These are phyloP conservation scores for Cercospora janseana DNA, from an alignment of 2,329 filamentous ascomycete species.

Conservation along the genomic window DNA sequence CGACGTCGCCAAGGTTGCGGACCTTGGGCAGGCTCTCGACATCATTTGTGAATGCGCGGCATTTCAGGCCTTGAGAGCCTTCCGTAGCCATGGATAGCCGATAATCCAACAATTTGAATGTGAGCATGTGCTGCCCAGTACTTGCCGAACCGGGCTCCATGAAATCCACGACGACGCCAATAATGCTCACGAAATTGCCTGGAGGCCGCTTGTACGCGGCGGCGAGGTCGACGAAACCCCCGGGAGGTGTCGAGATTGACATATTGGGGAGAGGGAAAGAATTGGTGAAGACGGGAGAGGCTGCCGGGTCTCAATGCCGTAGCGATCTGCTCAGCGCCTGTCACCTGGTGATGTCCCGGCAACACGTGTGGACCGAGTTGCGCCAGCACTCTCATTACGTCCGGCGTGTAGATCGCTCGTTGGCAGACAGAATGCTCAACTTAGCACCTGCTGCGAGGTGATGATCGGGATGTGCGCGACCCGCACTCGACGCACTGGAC, in stretches of 20 bases:
- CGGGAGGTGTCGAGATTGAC: conserved; percentile 19
- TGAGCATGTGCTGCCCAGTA: conserved; percentile 40
- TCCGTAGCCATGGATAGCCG: conserved; percentile 19
- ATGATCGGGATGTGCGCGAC: no score
- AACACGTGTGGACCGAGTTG: no score
- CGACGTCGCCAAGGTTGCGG: conserved; percentile 57
- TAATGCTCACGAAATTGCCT: conserved; percentile 53
- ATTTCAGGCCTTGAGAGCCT: conserved; percentile 29
- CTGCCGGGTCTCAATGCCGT: no score
- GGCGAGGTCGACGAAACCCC: conserved; percentile 31
- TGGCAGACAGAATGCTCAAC: no score
- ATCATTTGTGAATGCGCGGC: conserved; percentile 62
- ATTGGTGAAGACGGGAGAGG: background rate
- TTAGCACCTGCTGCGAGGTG: no score
- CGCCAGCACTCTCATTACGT: no score
- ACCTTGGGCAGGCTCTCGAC: conserved; percentile 41
- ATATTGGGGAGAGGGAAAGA: background rate
- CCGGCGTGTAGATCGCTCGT: no score
- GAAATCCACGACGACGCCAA: conserved; percentile 69
- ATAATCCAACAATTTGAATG: conserved; percentile 43
- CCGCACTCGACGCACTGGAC: no score
- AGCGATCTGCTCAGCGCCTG: no score
- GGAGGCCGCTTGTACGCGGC: conserved; percentile 20
- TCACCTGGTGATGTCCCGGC: no score
- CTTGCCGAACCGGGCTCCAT: conserved; percentile 53